Evolutionary conservation across 352 stramenopile species (phyloP).

Genomic region (Pythium inflatum): DNA sequence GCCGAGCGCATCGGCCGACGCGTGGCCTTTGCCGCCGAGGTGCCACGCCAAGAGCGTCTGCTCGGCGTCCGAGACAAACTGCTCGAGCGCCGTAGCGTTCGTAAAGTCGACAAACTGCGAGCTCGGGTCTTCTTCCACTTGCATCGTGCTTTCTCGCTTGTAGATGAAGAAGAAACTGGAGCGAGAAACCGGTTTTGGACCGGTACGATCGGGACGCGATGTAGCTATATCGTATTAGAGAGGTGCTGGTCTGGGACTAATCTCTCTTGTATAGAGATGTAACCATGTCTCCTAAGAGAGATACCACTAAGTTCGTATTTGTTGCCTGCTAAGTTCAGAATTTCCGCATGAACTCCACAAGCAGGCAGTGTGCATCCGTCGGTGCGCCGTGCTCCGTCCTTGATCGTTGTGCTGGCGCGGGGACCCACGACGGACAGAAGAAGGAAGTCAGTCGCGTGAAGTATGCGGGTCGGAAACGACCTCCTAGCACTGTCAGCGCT

Average conservation of each 20-base stretch:
- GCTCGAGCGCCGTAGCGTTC: constrained; percentile 78
- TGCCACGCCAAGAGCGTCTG: constrained; percentile 75
- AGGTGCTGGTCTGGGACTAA: too few relatives aligned
- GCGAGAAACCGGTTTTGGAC: neutral
- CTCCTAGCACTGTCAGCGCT: too few relatives aligned
- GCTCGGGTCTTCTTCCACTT: constrained; percentile 84
- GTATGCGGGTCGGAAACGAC: too few relatives aligned
- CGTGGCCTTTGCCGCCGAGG: constrained; percentile 67
- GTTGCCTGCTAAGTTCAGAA: too few relatives aligned
- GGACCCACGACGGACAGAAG: too few relatives aligned
- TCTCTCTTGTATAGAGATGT: neutral
- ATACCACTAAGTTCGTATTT: too few relatives aligned
- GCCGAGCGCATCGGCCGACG: constrained; percentile 46
- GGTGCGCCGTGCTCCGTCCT: too few relatives aligned
- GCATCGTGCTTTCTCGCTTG: constrained; percentile 28
- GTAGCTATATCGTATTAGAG: neutral
- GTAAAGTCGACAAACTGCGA: constrained; percentile 88
- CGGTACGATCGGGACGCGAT: neutral
- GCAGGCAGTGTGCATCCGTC: too few relatives aligned
- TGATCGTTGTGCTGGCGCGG: too few relatives aligned
- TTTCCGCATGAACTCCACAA: too few relatives aligned
- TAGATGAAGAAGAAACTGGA: neutral
- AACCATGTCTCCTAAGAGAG: neutral
- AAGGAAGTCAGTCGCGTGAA: too few relatives aligned
- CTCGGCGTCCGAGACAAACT: constrained; percentile 79